These are phyloP conservation scores for Chaetomium olivaceum DNA, from an alignment of 2,329 filamentous ascomycete genomes.

Conservation along the genomic window DNA sequence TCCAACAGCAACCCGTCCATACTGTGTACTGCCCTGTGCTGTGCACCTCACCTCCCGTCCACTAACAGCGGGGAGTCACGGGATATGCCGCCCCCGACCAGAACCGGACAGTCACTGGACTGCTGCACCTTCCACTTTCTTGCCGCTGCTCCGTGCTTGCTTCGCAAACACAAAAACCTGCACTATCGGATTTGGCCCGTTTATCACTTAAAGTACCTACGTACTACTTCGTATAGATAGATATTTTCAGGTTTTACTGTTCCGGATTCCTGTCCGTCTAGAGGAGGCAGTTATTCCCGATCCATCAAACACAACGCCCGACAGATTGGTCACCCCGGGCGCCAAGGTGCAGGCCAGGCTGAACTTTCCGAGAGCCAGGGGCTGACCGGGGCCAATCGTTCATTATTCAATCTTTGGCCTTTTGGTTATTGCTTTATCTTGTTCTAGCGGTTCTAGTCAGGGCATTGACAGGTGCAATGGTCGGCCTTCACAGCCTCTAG, in stretches of 20 bases:
- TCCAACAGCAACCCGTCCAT: too few species aligned
- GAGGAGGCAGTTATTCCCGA: too few species aligned
- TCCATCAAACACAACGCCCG: background rate
- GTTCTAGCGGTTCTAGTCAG: background rate
- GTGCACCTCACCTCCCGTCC: too few species aligned
- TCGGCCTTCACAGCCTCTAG: background rate
- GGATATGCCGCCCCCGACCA: conserved; percentile 24
- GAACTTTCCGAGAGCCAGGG: background rate
- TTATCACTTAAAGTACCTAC: background rate
- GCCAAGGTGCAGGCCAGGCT: background rate
- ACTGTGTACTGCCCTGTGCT: too few species aligned
- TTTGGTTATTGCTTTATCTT: background rate
- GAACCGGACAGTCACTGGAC: background rate
- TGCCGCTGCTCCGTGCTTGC: background rate
- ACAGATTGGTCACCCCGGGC: conserved; percentile 3
- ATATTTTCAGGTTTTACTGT: background rate
- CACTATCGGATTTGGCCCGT: too few species aligned
- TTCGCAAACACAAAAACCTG: background rate
- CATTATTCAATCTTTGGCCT: background rate
- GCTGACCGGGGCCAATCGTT: background rate
- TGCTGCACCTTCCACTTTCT: conserved; percentile 9
- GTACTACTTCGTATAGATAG: background rate
- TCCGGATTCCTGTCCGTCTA: background rate
- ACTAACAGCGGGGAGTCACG: conserved; percentile 24
- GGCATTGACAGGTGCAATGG: background rate